These are phyloP conservation scores for Globisporangium emineosum DNA, from an alignment of 352 stramenopile genomes.

Conservation along the genomic window DNA sequence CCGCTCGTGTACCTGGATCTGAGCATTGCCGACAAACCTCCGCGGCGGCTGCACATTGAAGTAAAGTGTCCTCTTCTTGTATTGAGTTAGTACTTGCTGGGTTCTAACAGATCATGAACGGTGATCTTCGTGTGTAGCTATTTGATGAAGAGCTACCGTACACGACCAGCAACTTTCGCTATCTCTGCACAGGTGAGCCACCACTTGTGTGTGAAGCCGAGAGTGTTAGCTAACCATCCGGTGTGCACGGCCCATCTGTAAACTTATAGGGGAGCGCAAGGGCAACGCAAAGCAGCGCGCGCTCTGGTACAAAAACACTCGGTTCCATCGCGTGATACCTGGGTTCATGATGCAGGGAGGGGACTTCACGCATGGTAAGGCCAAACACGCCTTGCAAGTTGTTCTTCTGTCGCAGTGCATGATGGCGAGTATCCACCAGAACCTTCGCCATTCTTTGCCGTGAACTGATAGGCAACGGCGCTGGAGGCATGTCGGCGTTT, in stretches of 20 bases:
- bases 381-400: no score
- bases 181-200: slow-evolving; percentile 64
- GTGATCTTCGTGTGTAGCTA: slow-evolving; percentile 29
- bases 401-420: no score
- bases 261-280: slow-evolving; percentile 37
- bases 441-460: no score
- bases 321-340: slow-evolving; percentile 97
- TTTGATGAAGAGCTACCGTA: slow-evolving; percentile 70
- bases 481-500: slow-evolving; percentile 93
- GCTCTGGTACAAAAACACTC: slow-evolving; percentile 92
- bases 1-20: slow-evolving; percentile 69
- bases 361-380: slow-evolving; percentile 86
- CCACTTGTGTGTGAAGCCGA: no score
- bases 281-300: slow-evolving; percentile 42
- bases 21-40: slow-evolving; percentile 41
- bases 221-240: no score
- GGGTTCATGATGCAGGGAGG: slow-evolving; percentile 98
- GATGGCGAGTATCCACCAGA: no score
- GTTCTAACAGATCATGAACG: not conserved
- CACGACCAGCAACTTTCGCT: slow-evolving; percentile 66
- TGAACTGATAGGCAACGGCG: slow-evolving; percentile 74
- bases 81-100: not conserved
- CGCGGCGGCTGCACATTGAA: slow-evolving; percentile 65
- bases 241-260: not conserved
- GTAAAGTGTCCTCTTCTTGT: no score